Base-by-base conservation (phyloP, 305 asterid species). In the Caryopteris hybrid region DNA sequence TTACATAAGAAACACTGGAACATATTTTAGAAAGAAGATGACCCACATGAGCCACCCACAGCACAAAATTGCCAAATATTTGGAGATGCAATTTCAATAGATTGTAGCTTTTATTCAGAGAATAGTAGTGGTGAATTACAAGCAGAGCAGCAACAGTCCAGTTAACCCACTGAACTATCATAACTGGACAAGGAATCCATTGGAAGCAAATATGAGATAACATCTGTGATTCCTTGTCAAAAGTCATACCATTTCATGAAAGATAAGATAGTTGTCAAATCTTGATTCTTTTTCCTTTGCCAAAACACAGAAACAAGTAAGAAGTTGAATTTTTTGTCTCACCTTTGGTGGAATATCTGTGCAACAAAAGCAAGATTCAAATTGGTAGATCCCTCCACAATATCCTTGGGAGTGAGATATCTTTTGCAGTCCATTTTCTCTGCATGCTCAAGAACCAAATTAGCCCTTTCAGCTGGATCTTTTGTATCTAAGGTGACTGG, bases 351-450 rank as follows among this genome's bases (percentile, higher is more conserved):
- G 79, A 93, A 93, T 74, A 93, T 87, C 78, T 90, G 96, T 11
- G 99, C 97, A 76, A 93, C 96, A 72, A 93, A 93, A 69, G 99
- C 97, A 78, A 93, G 96, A 81, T 93, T 93, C 79, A 93, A 74
- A 76, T 90, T 90, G 65, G 86, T 46, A 38, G 97, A 88, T 27
- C 99, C 99, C 53, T 93, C 96, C 61, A 80, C 96, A 38, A 93
- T 93, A 74, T 93, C 99, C 71, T 88, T 83, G 48, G 97, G 96
- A 18, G 84, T 72, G 66, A 93, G 75, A 78, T 93, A 88, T 87
- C 97, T 89, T 81, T 93, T 90, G 86, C 97, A 93, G 79, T 93
- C 94, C 97, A 90, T 87, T 75, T 81, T 85, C 86, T 93, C 96
- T 33, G 99, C 99, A 78, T 93, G 99, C 65, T 93, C 99, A 33